Conservation (phyloP, 768 basidiomycete genomes). For the Hygrocybe coccinea region DNA sequence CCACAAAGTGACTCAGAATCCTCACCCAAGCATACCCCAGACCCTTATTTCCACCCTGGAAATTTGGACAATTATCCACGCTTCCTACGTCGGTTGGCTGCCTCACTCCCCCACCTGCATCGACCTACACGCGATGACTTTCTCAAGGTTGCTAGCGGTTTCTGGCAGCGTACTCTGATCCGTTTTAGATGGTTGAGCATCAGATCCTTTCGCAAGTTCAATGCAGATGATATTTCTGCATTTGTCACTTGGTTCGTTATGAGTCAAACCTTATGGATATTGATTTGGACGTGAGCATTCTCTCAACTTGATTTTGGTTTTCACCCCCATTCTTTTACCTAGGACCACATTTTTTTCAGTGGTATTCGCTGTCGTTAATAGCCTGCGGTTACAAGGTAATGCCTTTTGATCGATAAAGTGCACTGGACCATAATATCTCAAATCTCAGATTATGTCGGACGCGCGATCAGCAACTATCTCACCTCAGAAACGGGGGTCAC, state of each 20-base stretch:
- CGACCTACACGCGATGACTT: slow-evolving; percentile 88
- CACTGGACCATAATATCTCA: background rate
- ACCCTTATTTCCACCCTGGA: slow-evolving; percentile 18
- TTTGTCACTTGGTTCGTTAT: slow-evolving; percentile 95
- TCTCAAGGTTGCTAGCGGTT: slow-evolving; percentile 77
- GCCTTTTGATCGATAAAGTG: background rate
- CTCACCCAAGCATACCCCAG: background rate
- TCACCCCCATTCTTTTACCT: background rate
- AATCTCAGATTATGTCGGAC: slow-evolving; percentile 70
- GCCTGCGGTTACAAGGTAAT: slow-evolving; percentile 76
- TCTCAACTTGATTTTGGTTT: background rate
- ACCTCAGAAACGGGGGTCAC: slow-evolving; percentile 91
- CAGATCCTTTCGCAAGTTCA: slow-evolving; percentile 88
- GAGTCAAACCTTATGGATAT: slow-evolving; percentile 93
- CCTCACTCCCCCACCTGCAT: slow-evolving; percentile 69
- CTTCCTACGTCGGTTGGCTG: slow-evolving; percentile 76
- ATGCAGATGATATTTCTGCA: slow-evolving; percentile 94
- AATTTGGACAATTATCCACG: slow-evolving; percentile 67
- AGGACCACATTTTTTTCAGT: slow-evolving; percentile 96
- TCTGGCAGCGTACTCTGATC: slow-evolving; percentile 84
- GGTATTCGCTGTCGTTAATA: slow-evolving; percentile 84
- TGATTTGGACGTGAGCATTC: slow-evolving; percentile 79
- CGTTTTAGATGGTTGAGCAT: slow-evolving; percentile 99
- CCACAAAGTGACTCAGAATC: background rate
- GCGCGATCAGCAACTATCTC: slow-evolving; percentile 85